phyloP scores from a whole-genome alignment of 1,139 yeast species.

The Pichia sp. region DNA sequence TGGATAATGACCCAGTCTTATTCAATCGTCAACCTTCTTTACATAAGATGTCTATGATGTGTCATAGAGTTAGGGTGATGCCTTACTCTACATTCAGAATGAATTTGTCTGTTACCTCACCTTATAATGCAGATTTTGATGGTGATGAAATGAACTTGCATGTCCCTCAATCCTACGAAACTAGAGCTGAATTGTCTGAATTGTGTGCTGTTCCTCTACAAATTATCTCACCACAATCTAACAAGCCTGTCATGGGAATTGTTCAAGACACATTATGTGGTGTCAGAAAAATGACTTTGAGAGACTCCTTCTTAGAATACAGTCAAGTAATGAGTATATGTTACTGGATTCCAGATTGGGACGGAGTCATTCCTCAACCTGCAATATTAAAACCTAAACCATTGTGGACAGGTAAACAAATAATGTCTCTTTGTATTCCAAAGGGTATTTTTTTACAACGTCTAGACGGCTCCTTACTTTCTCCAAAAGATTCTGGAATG shows the following conservation, averaged over 20 bases:
- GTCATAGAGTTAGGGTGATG: slow-evolving; percentile 98
- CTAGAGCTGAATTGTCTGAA: slow-evolving; percentile 92
- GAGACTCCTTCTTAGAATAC: slow-evolving; percentile 83
- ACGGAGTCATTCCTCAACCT: slow-evolving; percentile 97
- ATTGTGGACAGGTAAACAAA: slow-evolving; percentile 95
- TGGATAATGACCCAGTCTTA: slow-evolving; percentile 95
- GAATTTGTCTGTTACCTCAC: slow-evolving; percentile 94
- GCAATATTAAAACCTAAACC: slow-evolving; percentile 94
- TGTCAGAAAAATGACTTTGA: slow-evolving; percentile 87
- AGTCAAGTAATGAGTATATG: slow-evolving; percentile 95
- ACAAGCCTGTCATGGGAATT: slow-evolving; percentile 99
- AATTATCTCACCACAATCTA: slow-evolving; percentile 96
- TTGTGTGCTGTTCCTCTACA: slow-evolving; percentile 96
- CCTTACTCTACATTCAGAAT: slow-evolving; percentile 97
- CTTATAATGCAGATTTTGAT: slow-evolving; percentile 99
- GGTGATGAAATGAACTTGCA: slow-evolving; percentile 99
- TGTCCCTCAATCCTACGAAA: slow-evolving; percentile 98
- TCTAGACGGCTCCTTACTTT: slow-evolving; percentile 81
- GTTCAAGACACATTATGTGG: slow-evolving; percentile 99
- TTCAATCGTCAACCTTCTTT: slow-evolving; percentile 99
- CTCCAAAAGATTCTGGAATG: slow-evolving; percentile 91
- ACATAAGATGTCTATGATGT: slow-evolving; percentile 99
- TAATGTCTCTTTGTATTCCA: slow-evolving; percentile 89
- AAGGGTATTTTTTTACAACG: slow-evolving; percentile 92
- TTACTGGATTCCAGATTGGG: slow-evolving; percentile 99